phyloP scores from a whole-genome alignment of 148 eudicot species.

The Suaeda aralocaspica region DNA sequence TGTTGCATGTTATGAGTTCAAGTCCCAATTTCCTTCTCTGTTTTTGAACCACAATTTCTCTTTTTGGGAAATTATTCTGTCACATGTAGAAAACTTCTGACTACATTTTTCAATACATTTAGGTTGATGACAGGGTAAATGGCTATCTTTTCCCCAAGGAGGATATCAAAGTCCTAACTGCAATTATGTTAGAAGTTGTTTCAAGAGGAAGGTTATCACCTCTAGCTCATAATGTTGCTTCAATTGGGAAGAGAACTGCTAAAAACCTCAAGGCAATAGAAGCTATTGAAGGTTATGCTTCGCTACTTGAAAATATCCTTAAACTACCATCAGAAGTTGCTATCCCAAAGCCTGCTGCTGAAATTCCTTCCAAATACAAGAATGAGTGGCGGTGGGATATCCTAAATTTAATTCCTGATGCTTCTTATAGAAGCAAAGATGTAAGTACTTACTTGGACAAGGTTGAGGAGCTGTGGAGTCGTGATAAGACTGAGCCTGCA shows the following conservation, averaged over 20 bases:
- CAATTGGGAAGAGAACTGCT: slow-evolving; percentile 56
- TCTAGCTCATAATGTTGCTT: slow-evolving; percentile 59
- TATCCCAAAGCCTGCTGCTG: slow-evolving; percentile 42
- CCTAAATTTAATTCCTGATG: slow-evolving; percentile 42
- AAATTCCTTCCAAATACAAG: slow-evolving; percentile 51
- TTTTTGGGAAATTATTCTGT: background rate
- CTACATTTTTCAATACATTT: slow-evolving; percentile 28
- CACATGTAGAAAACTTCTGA: slow-evolving; percentile 25
- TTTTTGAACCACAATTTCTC: background rate
- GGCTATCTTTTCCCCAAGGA: slow-evolving; percentile 81
- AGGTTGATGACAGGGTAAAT: slow-evolving; percentile 87
- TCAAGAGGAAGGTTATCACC: slow-evolving; percentile 58
- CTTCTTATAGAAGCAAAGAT: slow-evolving; percentile 30
- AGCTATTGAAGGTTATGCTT: slow-evolving; percentile 71
- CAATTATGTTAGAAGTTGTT: slow-evolving; percentile 47
- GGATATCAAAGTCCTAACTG: slow-evolving; percentile 44
- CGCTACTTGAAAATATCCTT: slow-evolving; percentile 53
- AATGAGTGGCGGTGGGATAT: slow-evolving; percentile 66
- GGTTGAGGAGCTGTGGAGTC: slow-evolving; percentile 39
- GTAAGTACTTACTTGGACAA: slow-evolving; percentile 43
- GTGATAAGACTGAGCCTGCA: slow-evolving; percentile 28
- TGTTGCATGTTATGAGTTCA: background rate
- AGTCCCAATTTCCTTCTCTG: background rate
- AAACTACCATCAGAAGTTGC: slow-evolving; percentile 77
- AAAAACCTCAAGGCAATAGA: slow-evolving; percentile 66